Conservation (phyloP, 129 eudicot genomes). For the Lactuca sativa region DNA sequence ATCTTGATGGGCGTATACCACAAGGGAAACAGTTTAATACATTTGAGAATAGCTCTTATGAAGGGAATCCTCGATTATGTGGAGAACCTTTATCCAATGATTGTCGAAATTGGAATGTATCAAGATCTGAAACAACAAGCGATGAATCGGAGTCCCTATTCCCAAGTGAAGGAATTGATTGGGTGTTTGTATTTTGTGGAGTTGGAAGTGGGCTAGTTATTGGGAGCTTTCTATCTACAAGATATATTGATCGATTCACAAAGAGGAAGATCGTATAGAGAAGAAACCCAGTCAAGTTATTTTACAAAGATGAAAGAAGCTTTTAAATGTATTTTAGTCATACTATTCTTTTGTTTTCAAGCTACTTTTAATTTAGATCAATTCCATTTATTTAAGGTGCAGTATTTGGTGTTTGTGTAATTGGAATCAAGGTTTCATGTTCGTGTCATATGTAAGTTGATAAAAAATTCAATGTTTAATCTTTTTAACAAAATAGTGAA, state of each 20-base stretch:
- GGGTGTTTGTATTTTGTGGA: slow-evolving; percentile 2
- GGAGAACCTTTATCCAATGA: neutral
- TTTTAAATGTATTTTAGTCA: too few species aligned
- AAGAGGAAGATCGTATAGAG: neutral
- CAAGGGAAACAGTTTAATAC: neutral
- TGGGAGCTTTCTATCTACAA: neutral
- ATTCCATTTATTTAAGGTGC: neutral
- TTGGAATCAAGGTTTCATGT: too few species aligned
- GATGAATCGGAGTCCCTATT: slow-evolving; percentile 2
- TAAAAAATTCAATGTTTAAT: too few species aligned
- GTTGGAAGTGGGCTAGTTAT: slow-evolving; percentile 6
- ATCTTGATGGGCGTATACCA: neutral
- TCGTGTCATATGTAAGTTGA: too few species aligned
- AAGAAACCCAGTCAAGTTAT: neutral
- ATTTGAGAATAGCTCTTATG: neutral
- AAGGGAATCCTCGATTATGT: neutral
- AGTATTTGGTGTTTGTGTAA: neutral
- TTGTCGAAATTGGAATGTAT: neutral
- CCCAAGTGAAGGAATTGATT: neutral
- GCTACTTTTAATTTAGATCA: neutral
- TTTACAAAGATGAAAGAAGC: neutral
- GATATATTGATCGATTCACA: slow-evolving; percentile 11
- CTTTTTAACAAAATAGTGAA: too few species aligned
- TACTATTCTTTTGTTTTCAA: neutral
- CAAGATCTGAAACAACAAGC: neutral